Evolutionary conservation across 2,329 filamentous ascomycete genomes (phyloP).

Genomic region (Leptosphaerulina australis): DNA sequence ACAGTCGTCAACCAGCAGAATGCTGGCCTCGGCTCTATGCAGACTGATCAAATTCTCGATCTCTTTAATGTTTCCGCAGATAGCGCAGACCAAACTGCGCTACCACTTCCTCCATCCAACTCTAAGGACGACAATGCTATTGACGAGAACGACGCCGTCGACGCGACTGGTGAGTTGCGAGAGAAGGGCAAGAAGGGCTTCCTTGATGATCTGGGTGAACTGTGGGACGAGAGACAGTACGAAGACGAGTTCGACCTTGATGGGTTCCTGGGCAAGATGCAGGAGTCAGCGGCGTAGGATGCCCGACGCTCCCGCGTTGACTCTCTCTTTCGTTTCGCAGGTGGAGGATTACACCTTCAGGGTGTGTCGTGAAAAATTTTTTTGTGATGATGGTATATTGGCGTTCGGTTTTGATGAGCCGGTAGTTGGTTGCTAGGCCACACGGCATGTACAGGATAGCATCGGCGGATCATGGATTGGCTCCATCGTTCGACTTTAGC

Average conservation of each 20-base stretch:
- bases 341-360: background rate
- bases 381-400: background rate
- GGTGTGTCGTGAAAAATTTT: background rate
- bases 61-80: conserved; percentile 76
- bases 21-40: conserved; percentile 91
- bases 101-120: conserved; percentile 61
- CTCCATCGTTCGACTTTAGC: conserved; percentile 18
- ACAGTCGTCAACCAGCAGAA: conserved; percentile 99
- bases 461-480: conserved; percentile 14
- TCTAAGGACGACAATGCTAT: conserved; percentile 73
- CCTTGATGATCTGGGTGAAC: conserved; percentile 90
- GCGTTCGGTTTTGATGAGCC: conserved; percentile 5
- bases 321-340: background rate
- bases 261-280: conserved; percentile 94
- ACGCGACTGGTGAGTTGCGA: conserved; percentile 85
- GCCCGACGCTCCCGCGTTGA: background rate
- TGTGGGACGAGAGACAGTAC: conserved; percentile 98
- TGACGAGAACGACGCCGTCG: conserved; percentile 78
- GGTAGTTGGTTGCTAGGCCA: conserved; percentile 2
- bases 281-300: conserved; percentile 44
- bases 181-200: conserved; percentile 97
- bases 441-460: conserved; percentile 12
- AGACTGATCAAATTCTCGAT: conserved; percentile 97
- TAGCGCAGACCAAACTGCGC: conserved; percentile 63
- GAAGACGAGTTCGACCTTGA: conserved; percentile 97